These are phyloP conservation scores for Erodium chrysanthum DNA, from an alignment of 441 rosid genomes.

Conservation along the genomic window DNA sequence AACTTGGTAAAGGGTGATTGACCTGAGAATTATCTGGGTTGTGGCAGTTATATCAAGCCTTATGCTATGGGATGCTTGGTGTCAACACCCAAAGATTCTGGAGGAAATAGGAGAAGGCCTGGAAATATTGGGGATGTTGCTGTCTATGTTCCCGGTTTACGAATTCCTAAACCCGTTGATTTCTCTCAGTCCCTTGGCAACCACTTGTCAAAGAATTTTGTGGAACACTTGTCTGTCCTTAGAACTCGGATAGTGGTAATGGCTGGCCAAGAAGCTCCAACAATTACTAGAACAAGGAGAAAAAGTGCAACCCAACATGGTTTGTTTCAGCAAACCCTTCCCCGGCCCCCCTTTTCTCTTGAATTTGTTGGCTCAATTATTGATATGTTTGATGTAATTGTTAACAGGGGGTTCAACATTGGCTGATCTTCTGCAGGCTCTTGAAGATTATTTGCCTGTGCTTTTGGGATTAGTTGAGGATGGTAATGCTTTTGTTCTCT, in stretches of 20 bases:
- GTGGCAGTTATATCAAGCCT: constrained; percentile 29
- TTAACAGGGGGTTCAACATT: constrained; percentile 79
- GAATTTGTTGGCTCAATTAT: constrained; percentile 1
- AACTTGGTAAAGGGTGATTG: constrained; percentile 15
- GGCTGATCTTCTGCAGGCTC: constrained; percentile 93
- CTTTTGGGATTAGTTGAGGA: constrained; percentile 82
- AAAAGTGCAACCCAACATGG: constrained; percentile 92
- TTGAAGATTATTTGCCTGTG: constrained; percentile 91
- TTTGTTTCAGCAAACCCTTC: constrained; percentile 26
- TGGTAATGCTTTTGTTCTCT: constrained; percentile 31
- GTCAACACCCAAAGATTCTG: constrained; percentile 61
- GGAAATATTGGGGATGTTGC: constrained; percentile 77
- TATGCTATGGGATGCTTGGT: constrained; percentile 78
- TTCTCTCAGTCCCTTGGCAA: constrained; percentile 61
- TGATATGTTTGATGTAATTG: constrained; percentile 8
- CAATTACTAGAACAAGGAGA: constrained; percentile 78
- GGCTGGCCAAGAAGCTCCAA: constrained; percentile 96
- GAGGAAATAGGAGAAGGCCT: constrained; percentile 70
- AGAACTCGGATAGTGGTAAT: constrained; percentile 87
- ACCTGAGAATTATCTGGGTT: constrained; percentile 22
- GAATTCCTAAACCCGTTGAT: constrained; percentile 79
- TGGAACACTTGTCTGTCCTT: constrained; percentile 69
- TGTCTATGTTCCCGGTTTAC: constrained; percentile 84
- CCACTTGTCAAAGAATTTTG: constrained; percentile 58
- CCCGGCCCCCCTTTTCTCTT: constrained; percentile 7